Conservation (phyloP, 2,329 filamentous ascomycete genomes). For the Moelleriella libera region DNA sequence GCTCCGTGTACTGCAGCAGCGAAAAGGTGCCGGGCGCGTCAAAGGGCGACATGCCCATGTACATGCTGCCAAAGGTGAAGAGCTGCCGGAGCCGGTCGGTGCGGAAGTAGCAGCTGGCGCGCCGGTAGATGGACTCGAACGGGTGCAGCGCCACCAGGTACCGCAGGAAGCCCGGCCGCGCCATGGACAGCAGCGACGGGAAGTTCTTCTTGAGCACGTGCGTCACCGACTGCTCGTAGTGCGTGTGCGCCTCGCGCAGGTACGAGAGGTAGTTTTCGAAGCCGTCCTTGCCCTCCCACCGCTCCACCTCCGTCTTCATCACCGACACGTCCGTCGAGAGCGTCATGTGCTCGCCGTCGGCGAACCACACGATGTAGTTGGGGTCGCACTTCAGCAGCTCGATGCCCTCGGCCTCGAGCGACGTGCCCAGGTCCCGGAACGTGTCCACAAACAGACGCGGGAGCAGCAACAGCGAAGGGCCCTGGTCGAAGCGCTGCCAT, state of each 20-base stretch:
- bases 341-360: constrained; percentile 49
- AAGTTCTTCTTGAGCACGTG: constrained; percentile 59
- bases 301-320: constrained; percentile 60
- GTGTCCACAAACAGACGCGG: constrained; percentile 57
- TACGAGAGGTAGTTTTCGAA: constrained; percentile 56
- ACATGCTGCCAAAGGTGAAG: constrained; percentile 1
- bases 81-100: neutral
- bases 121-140: constrained; percentile 54
- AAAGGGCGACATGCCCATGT: neutral
- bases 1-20: neutral
- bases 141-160: constrained; percentile 51
- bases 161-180: constrained; percentile 41
- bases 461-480: constrained; percentile 58
- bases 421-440: constrained; percentile 55
- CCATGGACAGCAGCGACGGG: constrained; percentile 40
- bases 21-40: neutral
- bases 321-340: constrained; percentile 52
- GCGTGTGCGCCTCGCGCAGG: constrained; percentile 50
- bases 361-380: constrained; percentile 64
- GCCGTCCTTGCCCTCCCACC: constrained; percentile 57
- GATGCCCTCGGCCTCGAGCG: constrained; percentile 50
- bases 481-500: constrained; percentile 51
- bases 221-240: constrained; percentile 54
- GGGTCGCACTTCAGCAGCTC: constrained; percentile 57
- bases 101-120: constrained; percentile 54